Base-by-base conservation (phyloP, 768 basidiomycete genomes). In the Sarcodon sp. region DNA sequence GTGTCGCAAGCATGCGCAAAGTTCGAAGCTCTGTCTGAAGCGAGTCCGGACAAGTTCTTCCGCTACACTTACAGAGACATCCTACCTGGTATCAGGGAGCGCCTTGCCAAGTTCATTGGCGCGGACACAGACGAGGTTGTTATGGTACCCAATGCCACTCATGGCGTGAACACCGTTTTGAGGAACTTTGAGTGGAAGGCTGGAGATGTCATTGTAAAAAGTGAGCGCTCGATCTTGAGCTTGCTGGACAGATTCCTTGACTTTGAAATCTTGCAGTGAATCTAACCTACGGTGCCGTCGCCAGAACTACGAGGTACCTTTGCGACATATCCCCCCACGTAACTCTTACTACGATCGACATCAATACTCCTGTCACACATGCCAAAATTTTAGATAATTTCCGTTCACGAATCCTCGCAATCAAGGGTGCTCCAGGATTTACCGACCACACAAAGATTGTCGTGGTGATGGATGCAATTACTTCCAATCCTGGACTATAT, bases 381-480 rank as follows among this genome's bases (percentile, higher is more conserved):
- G 69, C 68, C 0, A 67, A 69, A 1, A 77, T 89, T 44, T 27
- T 87, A n/a, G 59, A 65, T 4, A 51, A 57, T 6, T 83, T 79
- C 59, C 66, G 69, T 13, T 48, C 57, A 31, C 59, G 69, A 43
- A 50, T 76, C 45, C 51, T 57, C 27, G 54, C 56, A 31, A 43
- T 72, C 34, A 66, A 57, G 49, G 16, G 16, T 7, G 39, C 44
- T 50, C 48, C 21, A 55, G 33, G 45, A 50, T 21, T 43, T 41
- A 47, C 11, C 46, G 55, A 35, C 51, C 8, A 57, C 3, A 62
- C 67, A 53, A 76, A 79, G 60, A 69, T 85, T 4, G 67, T 88
- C 16, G 79, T 79, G 0, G 59, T 90, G 35, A 75, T 90, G 9
- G 89, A 91, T 58, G 63, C 68, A 33, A 81, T 91, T 43, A 61